Percentiles rank a stretch among this genome's conserved stretches.
Conservation (phyloP, 2,329 filamentous ascomycete species). For the Pseudophaeomoniella oleicola region DNA sequence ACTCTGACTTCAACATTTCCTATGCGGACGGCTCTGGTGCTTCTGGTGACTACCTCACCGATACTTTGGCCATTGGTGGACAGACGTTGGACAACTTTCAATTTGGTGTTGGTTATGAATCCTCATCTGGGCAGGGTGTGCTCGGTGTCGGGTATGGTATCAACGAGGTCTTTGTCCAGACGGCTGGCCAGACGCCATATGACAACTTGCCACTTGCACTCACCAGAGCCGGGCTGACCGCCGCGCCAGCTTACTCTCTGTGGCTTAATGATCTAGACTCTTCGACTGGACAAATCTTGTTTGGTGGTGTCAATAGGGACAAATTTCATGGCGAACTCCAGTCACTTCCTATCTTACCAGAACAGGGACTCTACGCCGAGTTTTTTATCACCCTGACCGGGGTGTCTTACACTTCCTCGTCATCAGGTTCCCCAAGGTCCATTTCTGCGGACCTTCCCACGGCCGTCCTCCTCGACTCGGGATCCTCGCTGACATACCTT, state of each 20-base stretch:
- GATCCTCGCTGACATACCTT: constrained; percentile 53
- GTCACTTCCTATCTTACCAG: constrained; percentile 50
- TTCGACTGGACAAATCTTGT: constrained; percentile 52
- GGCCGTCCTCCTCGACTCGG: constrained; percentile 57
- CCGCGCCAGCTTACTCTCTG: constrained; percentile 56
- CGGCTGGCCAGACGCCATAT: constrained; percentile 39
- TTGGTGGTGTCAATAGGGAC: constrained; percentile 57
- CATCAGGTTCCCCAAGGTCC: constrained; percentile 12
- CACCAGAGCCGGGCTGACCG: constrained; percentile 44
- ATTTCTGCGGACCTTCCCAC: constrained; percentile 23
- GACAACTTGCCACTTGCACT: constrained; percentile 55
- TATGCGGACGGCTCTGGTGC: constrained; percentile 74
- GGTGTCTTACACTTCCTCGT: constrained; percentile 24
- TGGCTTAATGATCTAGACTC: constrained; percentile 61
- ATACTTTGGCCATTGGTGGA: constrained; percentile 43
- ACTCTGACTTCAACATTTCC: constrained; percentile 69
- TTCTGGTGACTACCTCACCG: constrained; percentile 63
- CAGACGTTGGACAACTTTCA: constrained; percentile 36
- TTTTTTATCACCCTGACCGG: constrained; percentile 57
- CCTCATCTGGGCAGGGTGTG: constrained; percentile 52
- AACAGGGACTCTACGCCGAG: constrained; percentile 38
- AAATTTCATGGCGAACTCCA: constrained; percentile 49
- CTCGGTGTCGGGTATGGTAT: constrained; percentile 68
- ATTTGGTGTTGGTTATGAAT: constrained; percentile 44
- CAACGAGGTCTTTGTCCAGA: constrained; percentile 61